These are phyloP conservation scores for Lepidium africanum DNA, from an alignment of 345 rosid genomes.

Conservation along the genomic window DNA sequence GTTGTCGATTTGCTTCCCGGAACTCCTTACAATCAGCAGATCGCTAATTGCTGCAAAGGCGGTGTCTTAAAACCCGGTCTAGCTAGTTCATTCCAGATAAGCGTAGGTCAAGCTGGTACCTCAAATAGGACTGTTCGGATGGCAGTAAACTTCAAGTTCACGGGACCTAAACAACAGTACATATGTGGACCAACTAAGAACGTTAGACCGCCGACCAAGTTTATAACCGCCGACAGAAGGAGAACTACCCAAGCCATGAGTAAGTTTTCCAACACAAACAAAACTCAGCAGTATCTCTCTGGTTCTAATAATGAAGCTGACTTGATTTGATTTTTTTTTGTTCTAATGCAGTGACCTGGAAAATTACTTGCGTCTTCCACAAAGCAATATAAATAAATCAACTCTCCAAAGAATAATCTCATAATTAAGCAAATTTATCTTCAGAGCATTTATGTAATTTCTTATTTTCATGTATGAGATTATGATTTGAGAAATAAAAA, in stretches of 20 bases:
- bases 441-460: not conserved
- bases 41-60: conserved; percentile 65
- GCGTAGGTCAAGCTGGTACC: conserved; percentile 47
- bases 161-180: conserved; percentile 62
- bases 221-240: conserved; percentile 40
- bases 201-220: conserved; percentile 45
- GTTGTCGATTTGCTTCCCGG: conserved; percentile 47
- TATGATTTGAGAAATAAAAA: not conserved
- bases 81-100: conserved; percentile 48
- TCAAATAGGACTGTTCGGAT: conserved; percentile 32
- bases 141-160: conserved; percentile 44
- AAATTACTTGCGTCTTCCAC: conserved; percentile 48
- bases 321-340: not conserved
- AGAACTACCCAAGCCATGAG: conserved; percentile 67
- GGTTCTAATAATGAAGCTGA: not conserved
- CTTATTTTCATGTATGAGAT: not conserved
- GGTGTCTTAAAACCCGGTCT: conserved; percentile 46
- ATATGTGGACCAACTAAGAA: conserved; percentile 69
- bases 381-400: conserved; percentile 5
- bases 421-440: not conserved
- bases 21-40: conserved; percentile 48
- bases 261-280: conserved; percentile 33
- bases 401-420: not conserved
- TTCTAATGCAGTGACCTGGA: conserved; percentile 78
- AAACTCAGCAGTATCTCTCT: not conserved